Evolutionary conservation across 2,329 filamentous ascomycete species (phyloP).

Genomic region (Alternaria brassicicola): DNA sequence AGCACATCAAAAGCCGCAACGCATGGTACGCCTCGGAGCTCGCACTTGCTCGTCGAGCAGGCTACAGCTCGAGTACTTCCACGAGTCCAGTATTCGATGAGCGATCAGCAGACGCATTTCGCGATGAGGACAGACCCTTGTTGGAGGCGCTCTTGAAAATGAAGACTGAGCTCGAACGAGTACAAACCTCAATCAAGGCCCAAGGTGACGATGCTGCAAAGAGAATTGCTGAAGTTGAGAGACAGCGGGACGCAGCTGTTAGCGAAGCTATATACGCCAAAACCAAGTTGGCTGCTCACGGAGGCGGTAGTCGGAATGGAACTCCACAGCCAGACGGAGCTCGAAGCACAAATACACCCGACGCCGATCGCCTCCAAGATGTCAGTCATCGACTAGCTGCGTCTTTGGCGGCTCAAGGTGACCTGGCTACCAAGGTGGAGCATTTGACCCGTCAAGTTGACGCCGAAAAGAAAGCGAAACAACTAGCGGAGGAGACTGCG

Average conservation of each 20-base stretch:
- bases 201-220: constrained; percentile 85
- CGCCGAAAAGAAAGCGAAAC: constrained; percentile 78
- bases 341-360: constrained; percentile 65
- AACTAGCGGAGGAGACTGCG: constrained; percentile 86
- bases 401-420: constrained; percentile 77
- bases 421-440: constrained; percentile 79
- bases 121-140: constrained; percentile 88
- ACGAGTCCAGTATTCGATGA: constrained; percentile 77
- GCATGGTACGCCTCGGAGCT: constrained; percentile 98
- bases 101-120: constrained; percentile 76
- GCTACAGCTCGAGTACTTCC: constrained; percentile 76
- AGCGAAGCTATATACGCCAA: constrained; percentile 95
- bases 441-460: constrained; percentile 72
- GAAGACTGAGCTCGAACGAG: constrained; percentile 85
- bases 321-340: constrained; percentile 60
- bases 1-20: constrained; percentile 82
- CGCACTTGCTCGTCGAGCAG: constrained; percentile 86
- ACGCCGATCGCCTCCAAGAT: constrained; percentile 73
- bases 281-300: constrained; percentile 85
- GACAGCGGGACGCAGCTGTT: constrained; percentile 91
- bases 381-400: constrained; percentile 83
- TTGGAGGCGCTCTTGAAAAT: constrained; percentile 92
- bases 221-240: constrained; percentile 91
- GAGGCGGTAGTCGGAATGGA: constrained; percentile 67
- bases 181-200: constrained; percentile 87